Percentiles rank a stretch among this genome's conserved stretches.
These are phyloP conservation scores for Nicotiana sylvestris DNA, from an alignment of 257 asterid genomes.

Conservation along the genomic window DNA sequence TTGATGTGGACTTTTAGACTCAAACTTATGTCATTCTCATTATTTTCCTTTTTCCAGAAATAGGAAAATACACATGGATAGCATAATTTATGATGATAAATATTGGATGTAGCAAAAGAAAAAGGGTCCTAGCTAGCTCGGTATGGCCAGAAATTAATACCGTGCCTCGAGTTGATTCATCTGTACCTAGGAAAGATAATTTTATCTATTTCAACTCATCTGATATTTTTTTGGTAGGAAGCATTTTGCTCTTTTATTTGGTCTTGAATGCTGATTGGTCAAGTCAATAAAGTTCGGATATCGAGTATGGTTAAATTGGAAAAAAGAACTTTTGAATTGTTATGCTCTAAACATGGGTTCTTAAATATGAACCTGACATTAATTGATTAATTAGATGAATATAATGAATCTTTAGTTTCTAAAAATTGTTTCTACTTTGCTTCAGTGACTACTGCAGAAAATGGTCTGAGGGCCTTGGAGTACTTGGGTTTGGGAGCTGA, in stretches of 20 bases:
- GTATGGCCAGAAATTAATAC: not conserved
- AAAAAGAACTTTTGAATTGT: not conserved
- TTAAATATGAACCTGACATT: not conserved
- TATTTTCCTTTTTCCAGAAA: not conserved
- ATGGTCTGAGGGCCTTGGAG: slow-evolving; percentile 56
- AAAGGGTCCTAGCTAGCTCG: not conserved
- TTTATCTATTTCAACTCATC: not conserved
- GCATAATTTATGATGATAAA: too few species aligned
- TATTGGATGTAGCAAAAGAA: not conserved
- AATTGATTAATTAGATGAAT: not conserved
- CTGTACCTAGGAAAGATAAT: not conserved
- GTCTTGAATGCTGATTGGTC: too few species aligned
- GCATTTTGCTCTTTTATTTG: too few species aligned
- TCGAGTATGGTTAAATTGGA: not conserved
- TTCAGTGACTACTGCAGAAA: slow-evolving; percentile 64
- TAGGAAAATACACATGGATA: not conserved
- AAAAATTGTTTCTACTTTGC: not conserved
- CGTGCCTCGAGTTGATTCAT: not conserved
- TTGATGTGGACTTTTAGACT: not conserved
- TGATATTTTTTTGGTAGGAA: too few species aligned
- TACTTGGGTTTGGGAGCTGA: slow-evolving; percentile 41
- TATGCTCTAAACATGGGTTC: not conserved
- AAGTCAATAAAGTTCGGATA: not conserved
- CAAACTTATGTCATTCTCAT: not conserved
- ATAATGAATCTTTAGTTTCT: not conserved